Base-by-base conservation (phyloP, 176 grass and related monocot genomes). In the Zea luxurians region DNA sequence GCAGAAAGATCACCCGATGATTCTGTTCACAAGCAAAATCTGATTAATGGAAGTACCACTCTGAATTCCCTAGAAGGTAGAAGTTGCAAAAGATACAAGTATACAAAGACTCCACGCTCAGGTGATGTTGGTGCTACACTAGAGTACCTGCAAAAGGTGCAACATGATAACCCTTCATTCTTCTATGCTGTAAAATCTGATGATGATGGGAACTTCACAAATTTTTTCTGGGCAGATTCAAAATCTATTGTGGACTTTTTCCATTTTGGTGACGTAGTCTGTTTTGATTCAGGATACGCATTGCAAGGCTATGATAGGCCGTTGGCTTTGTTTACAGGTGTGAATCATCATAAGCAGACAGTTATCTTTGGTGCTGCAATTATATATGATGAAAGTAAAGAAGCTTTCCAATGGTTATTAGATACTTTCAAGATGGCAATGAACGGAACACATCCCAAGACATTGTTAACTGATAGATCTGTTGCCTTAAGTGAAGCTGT, bases 291-390 rank as follows among this genome's bases (percentile, higher is more conserved):
- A 83, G 81, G 74, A 7, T 97, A 97, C 83, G 80, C 57, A 44
- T 63, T 84, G 40, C 83, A 83, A 68, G 84, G 79, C n/a, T 97
- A 89, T 81, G 88, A 74, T 79, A 93, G 91, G 40, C 94, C 94
- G 68, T 48, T 93, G 82, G 86, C 82, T 70, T 88, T 97, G 64
- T 93, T 97, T 78, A 89, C 82, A 20, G 94, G 94, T 88, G 61
- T 97, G 69, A 97, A 97, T 83, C 89, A 97, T 87, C 91, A 91
- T 80, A 93, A 84, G 57, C 91, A 97, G 86, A 91, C 76, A 93
- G 63, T 93, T 59, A 84, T 93, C 70, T 97, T 97, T 91, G 94
- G 89, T 85, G 75, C 89, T 76, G 91, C 86, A 70, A 50, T 97
- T 52, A 63, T 97, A 20, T 97, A 91, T 86, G 91, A 97, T 74